Conservation (phyloP, 1,284 basidiomycete genomes). For the Dichomitus squalens region DNA sequence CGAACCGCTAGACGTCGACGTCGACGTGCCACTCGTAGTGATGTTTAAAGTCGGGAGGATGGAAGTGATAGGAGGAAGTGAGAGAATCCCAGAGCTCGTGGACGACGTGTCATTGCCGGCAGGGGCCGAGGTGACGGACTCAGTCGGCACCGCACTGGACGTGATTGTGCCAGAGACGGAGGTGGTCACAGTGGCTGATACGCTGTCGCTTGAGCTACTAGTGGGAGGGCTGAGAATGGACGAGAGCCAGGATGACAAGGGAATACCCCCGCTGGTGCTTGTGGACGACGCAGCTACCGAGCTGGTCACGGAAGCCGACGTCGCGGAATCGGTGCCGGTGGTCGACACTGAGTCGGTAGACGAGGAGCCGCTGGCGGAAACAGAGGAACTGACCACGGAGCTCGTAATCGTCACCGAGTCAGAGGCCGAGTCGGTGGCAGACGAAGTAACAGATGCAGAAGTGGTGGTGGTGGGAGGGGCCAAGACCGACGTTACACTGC, state of each 20-base stretch:
- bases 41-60: neutral
- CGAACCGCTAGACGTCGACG: neutral
- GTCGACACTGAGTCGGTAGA: neutral
- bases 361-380: neutral
- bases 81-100: neutral
- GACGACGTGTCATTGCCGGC: neutral
- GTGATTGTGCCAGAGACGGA: neutral
- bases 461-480: neutral
- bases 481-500: conserved; percentile 5
- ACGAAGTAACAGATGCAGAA: conserved; percentile 2
- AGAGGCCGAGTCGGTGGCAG: conserved; percentile 1
- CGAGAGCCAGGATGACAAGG: neutral
- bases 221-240: neutral
- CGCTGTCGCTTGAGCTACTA: neutral
- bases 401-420: neutral
- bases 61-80: neutral
- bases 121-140: neutral
- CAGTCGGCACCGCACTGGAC: neutral
- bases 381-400: neutral
- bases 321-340: neutral
- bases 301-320: neutral
- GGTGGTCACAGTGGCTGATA: neutral
- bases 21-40: neutral
- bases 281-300: conserved; percentile 1
- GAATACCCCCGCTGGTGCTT: neutral